Base-by-base conservation (phyloP, 139 green algal species). In the Micractinium sp. region DNA sequence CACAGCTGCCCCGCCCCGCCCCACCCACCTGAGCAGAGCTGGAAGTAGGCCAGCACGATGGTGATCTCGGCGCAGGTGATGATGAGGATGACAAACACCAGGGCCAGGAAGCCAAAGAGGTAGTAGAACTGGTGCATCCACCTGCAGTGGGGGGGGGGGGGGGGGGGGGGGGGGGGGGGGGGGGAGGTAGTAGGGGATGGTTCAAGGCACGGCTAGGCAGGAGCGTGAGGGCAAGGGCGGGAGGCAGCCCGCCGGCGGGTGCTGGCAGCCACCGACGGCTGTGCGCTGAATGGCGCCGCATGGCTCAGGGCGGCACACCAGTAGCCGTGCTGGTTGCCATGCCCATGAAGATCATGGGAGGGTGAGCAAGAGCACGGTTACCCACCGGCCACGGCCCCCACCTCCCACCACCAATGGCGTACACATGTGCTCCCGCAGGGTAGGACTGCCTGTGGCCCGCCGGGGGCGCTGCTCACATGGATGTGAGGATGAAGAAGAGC, bases 401-500 rank as follows among this genome's bases (percentile, higher is more conserved):
- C 63, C 63, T 12, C 63, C 63, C 63, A 71, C 63, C 63, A n/a
- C 63, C 63, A 25, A 14, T 67, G 14, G 60, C 60, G 15, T 23
- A 67, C 60, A 14, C 15, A 67, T 23, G 16, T 16, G 60, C 60
- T 67, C 60, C 14, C 60, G 60, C 60, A 67, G 73, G 73, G 7
- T 20, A 71, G 2, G 63, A 12, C 4, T 71, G 20, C 22, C 89
- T 99, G 96, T 81, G n/a, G n/a, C n/a, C n/a, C n/a, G n/a, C n/a
- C n/a, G n/a, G n/a, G n/a, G n/a, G n/a, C n/a, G n/a, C n/a, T n/a
- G 99, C 96, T 97, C 98, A 99, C 90, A 99, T 98, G 87, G 95
- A 98, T 12, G 97, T 99, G 27, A 99, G 95, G 93, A 99, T 99
- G 95, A 99, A 99, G 93, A 99, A 99, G 27, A 99, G 96, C 94